Conservation (phyloP, 2,329 filamentous ascomycete genomes). For the Penicillium sp. region DNA sequence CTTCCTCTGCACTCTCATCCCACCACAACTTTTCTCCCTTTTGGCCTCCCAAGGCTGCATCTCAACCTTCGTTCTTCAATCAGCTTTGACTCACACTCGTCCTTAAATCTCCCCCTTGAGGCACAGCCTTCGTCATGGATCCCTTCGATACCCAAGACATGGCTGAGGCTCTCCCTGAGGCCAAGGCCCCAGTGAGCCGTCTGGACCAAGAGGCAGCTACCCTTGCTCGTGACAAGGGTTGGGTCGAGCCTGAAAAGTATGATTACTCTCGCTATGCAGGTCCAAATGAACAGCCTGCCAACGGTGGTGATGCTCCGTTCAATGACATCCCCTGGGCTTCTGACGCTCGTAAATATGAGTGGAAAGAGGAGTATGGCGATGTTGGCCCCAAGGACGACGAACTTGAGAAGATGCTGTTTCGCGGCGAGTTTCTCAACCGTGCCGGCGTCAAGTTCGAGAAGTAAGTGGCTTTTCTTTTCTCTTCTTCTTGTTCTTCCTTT, state of each 20-base stretch:
- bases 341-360: conserved; percentile 70
- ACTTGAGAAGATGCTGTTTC: conserved; percentile 74
- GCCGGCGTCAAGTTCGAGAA: conserved; percentile 62
- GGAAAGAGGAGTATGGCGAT: conserved; percentile 81
- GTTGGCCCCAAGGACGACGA: conserved; percentile 67
- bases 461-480: conserved; percentile 40
- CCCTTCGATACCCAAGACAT: conserved; percentile 21
- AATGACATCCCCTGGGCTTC: conserved; percentile 43
- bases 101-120: background rate
- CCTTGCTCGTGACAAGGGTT: conserved; percentile 36
- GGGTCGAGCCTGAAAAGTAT: conserved; percentile 34
- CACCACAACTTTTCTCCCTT: background rate
- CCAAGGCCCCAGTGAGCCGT: conserved; percentile 16
- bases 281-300: conserved; percentile 17
- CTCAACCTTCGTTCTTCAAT: background rate
- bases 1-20: conserved; percentile 1
- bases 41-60: background rate
- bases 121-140: conserved; percentile 13
- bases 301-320: conserved; percentile 19
- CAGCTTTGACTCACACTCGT: too few species aligned
- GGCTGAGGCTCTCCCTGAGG: conserved; percentile 21
- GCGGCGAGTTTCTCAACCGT: conserved; percentile 48
- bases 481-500: background rate
- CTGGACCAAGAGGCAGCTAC: conserved; percentile 26
- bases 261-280: conserved; percentile 32